Evolutionary conservation across 1,284 basidiomycete genomes (phyloP).

Genomic region (Ceratobasidium sp.): DNA sequence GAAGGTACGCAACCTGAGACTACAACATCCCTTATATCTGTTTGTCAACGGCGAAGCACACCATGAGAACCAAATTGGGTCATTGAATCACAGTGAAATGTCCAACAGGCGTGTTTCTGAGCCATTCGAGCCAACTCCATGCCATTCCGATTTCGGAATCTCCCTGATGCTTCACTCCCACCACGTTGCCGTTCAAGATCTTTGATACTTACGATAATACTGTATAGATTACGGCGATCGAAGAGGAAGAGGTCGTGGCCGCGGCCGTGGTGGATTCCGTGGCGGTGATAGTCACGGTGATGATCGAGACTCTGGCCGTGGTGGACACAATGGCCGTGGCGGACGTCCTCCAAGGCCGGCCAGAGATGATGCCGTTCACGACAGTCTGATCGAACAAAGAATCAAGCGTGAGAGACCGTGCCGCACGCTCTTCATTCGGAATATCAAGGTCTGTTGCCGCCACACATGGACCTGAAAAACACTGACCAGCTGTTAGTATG

Average conservation of each 20-base stretch:
- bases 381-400: constrained; percentile 85
- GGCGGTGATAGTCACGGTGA: constrained; percentile 40
- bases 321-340: constrained; percentile 28
- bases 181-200: background rate
- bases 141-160: background rate
- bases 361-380: constrained; percentile 80
- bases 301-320: constrained; percentile 29
- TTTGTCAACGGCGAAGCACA: constrained; percentile 3
- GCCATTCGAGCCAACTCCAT: constrained; percentile 40
- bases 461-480: constrained; percentile 13
- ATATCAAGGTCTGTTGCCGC: constrained; percentile 77
- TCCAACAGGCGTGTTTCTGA: constrained; percentile 24
- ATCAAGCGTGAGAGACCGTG: constrained; percentile 91
- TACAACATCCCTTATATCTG: constrained; percentile 25
- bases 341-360: constrained; percentile 55
- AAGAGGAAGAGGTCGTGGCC: constrained; percentile 35
- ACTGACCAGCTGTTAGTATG: constrained; percentile 67
- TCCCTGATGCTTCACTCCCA: background rate
- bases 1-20: constrained; percentile 44
- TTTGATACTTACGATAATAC: constrained; percentile 8
- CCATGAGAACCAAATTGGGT: constrained; percentile 21
- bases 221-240: constrained; percentile 32
- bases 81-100: constrained; percentile 30
- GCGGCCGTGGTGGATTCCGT: constrained; percentile 41
- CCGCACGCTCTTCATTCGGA: constrained; percentile 93